Evolutionary conservation across 441 rosid species (phyloP), one percentile per base, ranked within the genome.

Genomic region (Metrosideros polymorpha): DNA sequence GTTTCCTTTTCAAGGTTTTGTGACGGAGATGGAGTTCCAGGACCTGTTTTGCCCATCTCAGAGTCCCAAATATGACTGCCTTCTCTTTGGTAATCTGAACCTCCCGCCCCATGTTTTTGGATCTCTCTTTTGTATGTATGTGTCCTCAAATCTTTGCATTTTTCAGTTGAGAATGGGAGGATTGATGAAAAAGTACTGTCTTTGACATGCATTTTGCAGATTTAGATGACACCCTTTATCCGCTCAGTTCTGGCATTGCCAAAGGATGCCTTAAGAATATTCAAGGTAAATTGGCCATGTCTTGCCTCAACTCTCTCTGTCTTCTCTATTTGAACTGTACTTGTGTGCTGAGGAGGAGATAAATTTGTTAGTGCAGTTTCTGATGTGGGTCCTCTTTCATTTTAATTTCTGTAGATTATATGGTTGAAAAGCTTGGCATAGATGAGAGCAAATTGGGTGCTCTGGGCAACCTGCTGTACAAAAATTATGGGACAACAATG

Each of bases 41-140:
- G 88, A 87, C 85, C 88, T 85, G 83, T 95, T 91, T 84, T 39
- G 87, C 54, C 85, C 88, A 32, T 87, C 92, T 87, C 93, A 91
- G 86, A 91, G 91, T 61, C 85, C 92, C 32, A 94, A 93, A 87
- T 94, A 92, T 84, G 97, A 95, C 52, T 94, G 98, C 91, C 98
- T 97, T 89, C 89, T 97, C 66, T 97, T 97, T 49, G 98, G 99
- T 97, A 94, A 89, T 32, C 47, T 6, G 47, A 71, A 22, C 79
- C 47, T 71, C 47, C 49, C 12, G 17, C 17, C 17, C 79, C n/a
- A 24, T 6, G 79, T 71, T 39, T 71, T 71, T 71, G 47, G n/a
- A 39, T 71, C 49, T 56, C 30, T 12, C 49, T 71, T 17, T 63
- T 35, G 13, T 32, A 30, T 32, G 12, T 32, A 17, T 17, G 75